Evolutionary conservation across 1,284 basidiomycete genomes (phyloP).

Genomic region (Pseudozyma thailandica): DNA sequence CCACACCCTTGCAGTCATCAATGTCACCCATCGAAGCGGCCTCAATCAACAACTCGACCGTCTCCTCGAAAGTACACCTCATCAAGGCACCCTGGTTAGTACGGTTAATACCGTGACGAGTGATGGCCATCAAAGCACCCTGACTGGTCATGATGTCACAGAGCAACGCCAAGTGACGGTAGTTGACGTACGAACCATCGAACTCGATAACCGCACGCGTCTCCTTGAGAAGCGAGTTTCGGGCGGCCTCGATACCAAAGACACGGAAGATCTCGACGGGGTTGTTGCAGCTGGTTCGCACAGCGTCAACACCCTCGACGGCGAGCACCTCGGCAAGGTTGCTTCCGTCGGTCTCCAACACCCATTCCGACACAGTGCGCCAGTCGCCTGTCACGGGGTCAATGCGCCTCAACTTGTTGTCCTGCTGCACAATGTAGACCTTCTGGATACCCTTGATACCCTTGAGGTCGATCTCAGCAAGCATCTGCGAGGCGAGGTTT

Average conservation of each 20-base stretch:
- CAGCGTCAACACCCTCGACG: slow-evolving; percentile 92
- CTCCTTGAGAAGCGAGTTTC: slow-evolving; percentile 91
- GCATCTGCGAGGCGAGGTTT: slow-evolving; percentile 93
- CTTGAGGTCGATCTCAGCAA: slow-evolving; percentile 89
- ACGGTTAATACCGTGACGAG: slow-evolving; percentile 98
- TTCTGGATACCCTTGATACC: slow-evolving; percentile 91
- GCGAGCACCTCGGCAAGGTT: slow-evolving; percentile 76
- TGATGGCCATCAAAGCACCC: slow-evolving; percentile 96
- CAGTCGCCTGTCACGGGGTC: slow-evolving; percentile 63
- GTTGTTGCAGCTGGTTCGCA: slow-evolving; percentile 93
- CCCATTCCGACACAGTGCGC: slow-evolving; percentile 78
- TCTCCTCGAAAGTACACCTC: slow-evolving; percentile 99
- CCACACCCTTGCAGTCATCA: slow-evolving; percentile 97
- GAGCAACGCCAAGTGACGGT: slow-evolving; percentile 92
- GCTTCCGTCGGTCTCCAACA: slow-evolving; percentile 91
- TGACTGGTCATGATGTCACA: slow-evolving; percentile 99
- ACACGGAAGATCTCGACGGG: slow-evolving; percentile 95
- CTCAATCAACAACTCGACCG: slow-evolving; percentile 98
- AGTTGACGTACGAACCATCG: slow-evolving; percentile 99
- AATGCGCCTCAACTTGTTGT: slow-evolving; percentile 73
- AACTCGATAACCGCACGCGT: slow-evolving; percentile 88
- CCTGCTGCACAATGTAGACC: slow-evolving; percentile 92
- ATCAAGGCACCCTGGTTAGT: slow-evolving; percentile 81
- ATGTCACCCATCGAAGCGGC: slow-evolving; percentile 97
- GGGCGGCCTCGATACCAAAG: slow-evolving; percentile 97